Conservation (phyloP, 257 asterid species). For the Nicotiana obtusifolia region DNA sequence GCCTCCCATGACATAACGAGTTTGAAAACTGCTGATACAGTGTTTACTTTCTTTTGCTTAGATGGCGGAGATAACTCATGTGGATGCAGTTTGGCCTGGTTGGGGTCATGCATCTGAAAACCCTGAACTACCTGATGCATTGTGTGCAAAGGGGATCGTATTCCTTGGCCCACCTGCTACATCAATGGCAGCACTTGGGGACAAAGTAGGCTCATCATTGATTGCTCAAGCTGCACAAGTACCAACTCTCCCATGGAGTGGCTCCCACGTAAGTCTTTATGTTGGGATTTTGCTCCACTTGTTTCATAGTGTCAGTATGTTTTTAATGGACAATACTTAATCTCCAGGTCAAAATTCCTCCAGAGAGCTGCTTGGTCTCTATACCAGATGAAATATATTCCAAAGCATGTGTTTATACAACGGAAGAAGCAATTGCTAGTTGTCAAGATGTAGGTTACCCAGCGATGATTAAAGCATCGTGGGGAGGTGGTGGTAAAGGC, state of each 20-base stretch:
- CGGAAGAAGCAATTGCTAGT: constrained; percentile 93
- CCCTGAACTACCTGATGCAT: constrained; percentile 94
- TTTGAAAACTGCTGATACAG: neutral
- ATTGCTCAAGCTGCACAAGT: constrained; percentile 97
- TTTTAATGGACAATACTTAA: neutral
- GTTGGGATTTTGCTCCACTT: constrained; percentile 8
- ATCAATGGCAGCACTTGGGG: constrained; percentile 94
- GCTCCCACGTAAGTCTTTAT: constrained; percentile 68
- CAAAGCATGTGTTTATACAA: constrained; percentile 84
- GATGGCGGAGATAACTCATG: constrained; percentile 95
- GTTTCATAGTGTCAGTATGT: neutral
- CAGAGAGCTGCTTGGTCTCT: constrained; percentile 64
- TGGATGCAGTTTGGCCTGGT: constrained; percentile 99
- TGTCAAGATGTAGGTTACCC: constrained; percentile 97
- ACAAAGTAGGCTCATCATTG: constrained; percentile 89
- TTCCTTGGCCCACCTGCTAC: constrained; percentile 89
- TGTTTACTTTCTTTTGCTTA: constrained; percentile 23
- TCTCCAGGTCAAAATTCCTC: constrained; percentile 69
- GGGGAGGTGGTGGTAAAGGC: constrained; percentile 99
- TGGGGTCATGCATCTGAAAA: constrained; percentile 99
- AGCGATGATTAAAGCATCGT: constrained; percentile 98
- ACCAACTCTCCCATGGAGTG: constrained; percentile 99
- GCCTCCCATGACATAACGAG: neutral
- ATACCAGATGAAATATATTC: constrained; percentile 69
- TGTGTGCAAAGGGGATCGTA: constrained; percentile 63